A percentile compares a stretch with the other conserved stretches of the same genome.
Conservation (phyloP, 2,329 filamentous ascomycete genomes). For the Epichloe bromicola region DNA sequence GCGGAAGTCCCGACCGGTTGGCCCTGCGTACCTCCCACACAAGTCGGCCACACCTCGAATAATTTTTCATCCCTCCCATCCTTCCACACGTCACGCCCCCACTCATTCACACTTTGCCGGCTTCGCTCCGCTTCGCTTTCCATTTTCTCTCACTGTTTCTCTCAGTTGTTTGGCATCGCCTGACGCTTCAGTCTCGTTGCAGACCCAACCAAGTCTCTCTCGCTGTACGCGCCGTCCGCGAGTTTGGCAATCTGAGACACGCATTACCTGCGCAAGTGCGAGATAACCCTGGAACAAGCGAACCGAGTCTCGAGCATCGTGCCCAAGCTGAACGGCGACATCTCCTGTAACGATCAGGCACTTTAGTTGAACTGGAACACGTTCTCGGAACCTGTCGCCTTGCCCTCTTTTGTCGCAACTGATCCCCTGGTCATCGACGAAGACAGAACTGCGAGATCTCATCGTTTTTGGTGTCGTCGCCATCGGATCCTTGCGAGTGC, state of each 20-base stretch:
- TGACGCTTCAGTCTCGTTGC: slow-evolving; percentile 8
- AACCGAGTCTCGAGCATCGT: slow-evolving; percentile 6
- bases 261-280: slow-evolving; percentile 5
- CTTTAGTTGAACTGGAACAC: slow-evolving; percentile 28
- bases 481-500: slow-evolving; percentile 21
- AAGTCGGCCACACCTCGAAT: slow-evolving; percentile 29
- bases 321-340: slow-evolving; percentile 13
- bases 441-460: slow-evolving; percentile 20
- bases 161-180: slow-evolving; percentile 9
- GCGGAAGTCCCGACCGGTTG: slow-evolving; percentile 43
- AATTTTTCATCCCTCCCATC: slow-evolving; percentile 18
- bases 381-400: slow-evolving; percentile 23
- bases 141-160: slow-evolving; percentile 9
- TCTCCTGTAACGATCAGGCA: slow-evolving; percentile 14
- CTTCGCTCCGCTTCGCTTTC: slow-evolving; percentile 10
- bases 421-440: slow-evolving; percentile 23
- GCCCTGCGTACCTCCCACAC: slow-evolving; percentile 37
- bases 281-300: slow-evolving; percentile 6
- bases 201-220: slow-evolving; percentile 3
- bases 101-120: slow-evolving; percentile 11
- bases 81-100: slow-evolving; percentile 19
- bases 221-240: slow-evolving; percentile 5
- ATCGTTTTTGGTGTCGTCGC: slow-evolving; percentile 18
- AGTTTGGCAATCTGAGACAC: slow-evolving; percentile 3
- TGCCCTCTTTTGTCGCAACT: slow-evolving; percentile 17